Base-by-base conservation (phyloP, 2,329 filamentous ascomycete genomes). In the Paecilomyces niveus region DNA sequence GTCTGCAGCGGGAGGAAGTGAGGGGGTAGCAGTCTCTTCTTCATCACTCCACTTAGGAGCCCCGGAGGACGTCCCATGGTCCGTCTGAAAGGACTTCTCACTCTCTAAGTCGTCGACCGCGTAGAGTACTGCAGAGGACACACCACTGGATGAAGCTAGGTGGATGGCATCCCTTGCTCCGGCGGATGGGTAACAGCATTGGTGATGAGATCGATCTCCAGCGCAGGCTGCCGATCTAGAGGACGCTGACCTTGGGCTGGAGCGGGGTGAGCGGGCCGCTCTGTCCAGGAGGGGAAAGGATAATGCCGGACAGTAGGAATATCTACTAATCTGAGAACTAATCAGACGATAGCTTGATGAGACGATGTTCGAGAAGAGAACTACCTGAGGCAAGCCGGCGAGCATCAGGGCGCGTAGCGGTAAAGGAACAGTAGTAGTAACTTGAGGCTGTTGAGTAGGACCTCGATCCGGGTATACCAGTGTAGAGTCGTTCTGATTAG, bases 201-300 rank as follows among this genome's bases (percentile, higher is more conserved):
- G 39, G n/a, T 45, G 39, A 45, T 45, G 39, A 45, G 50, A 52
- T 52, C 50, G 22, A 52, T 52, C 50, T 52, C 50, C 50, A 10
- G 22, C 24, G 50, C 50, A 52, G 50, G 24, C 22, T 24, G 26
- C 26, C 21, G 26, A 52, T 24, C 49, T 63, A 56, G 49, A 68
- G 67, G 4, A 58, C 66, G 3, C 72, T 70, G 4, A 72, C 71
- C 39, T 70, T 72, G 56, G 69, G 70, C 57, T 71, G 70, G 1
- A 15, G 72, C 70, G 21, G 72, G 60, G 3, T 72, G 63, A 29
- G 71, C 71, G 26, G 73, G 63, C 56, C 72, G 68, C 45, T 72
- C 70, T 45, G 15, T 8, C 39, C 39, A 29, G 39, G 39, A 39
- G n/a, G 35, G n/a, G n/a, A n/a, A 13, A 39, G 35, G 35, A 39